Evolutionary conservation across 2,329 filamentous ascomycete species (phyloP), one percentile per base, ranked within the genome.

Genomic region (Nigrograna mackinnonii): DNA sequence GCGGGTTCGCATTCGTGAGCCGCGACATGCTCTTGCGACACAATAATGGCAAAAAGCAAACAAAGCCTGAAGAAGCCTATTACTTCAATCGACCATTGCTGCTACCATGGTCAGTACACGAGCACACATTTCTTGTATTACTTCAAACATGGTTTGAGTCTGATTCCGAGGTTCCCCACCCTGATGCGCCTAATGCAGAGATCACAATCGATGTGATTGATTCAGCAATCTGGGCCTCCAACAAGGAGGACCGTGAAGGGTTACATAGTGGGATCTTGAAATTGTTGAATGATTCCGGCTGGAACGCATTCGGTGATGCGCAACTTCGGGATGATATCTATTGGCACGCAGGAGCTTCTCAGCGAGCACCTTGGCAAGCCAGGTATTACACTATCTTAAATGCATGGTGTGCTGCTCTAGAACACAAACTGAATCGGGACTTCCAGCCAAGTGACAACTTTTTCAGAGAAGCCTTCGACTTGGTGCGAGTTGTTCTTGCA

Each of bases 341-440:
- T n/a, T 28, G 24, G 24, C n/a, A 9, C 9, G 9, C 24, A 28
- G 24, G 24, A 9, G 24, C 24, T 28, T 21, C 19, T 18, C 37
- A 50, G 28, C 7, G 4, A 14, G 30, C 35, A 32, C 3, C 6
- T 7, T 38, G 43, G 31, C 14, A 44, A n/a, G 34, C 46, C n/a
- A 44, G 36, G 5, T 47, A 52, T 22, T 44, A 49, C 21, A 42
- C 46, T 5, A 41, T 55, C 2, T 35, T 55, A 2, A 52, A 47
- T 24, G 53, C 53, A 2, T 60, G 55, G 53, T 22, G 43, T 4
- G 22, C 55, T 32, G 37, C 46, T 9, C 35, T 60, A 4, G 51
- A 40, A 12, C 38, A 54, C 13, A 17, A 34, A 2, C 6, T 52
- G 7, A 47, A 55, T 22, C 18, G 19, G 5, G 30, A 24, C 11